Evolutionary conservation across 2,329 filamentous ascomycete species (phyloP), one percentile per base, ranked within the genome.

Genomic region (Didymella sp.): DNA sequence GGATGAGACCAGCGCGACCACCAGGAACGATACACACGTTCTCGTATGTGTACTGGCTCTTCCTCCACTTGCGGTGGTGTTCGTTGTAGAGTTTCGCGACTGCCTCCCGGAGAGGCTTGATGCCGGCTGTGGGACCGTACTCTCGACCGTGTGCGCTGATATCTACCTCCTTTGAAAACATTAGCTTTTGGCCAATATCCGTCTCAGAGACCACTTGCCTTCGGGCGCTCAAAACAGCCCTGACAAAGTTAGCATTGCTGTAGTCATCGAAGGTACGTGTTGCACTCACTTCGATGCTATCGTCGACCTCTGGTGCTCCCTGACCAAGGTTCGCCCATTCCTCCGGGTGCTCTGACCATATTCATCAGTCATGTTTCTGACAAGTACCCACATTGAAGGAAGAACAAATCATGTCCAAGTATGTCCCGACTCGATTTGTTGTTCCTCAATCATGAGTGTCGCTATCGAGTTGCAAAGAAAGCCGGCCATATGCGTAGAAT

Each of bases 11-110:
- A 30, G 94, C 94, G 69, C 94, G 87, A 35, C 94, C 94, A 76
- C 93, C 93, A 42, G 94, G 94, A 3, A 98, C 94, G 74, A 98
- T 96, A 75, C 91, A 93, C 17, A 97, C 94, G 76, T 98, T 98
- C 82, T 98, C 94, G 90, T 91, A 97, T 6, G 91, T 96, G 77
- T 98, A 98, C 79, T 96, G 84, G 77, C 89, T 94, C 11, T 87
- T 84, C 80, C 95, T 96, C 72, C 90, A 92, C 79, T 94, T 80
- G 63, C 94, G 88, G 72, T 97, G 94, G 77, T 94, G 90, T 76
- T 89, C 89, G 72, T 98, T 98, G 84, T 98, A 98, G 60, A 98
- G 84, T 58, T 88, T 87, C 56, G 94, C 94, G 41, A 98, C 92
- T 17, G 94, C 94, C 72, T 92, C 90, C 67, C 94, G 85, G 63